These are phyloP conservation scores for Solanum megistacrolobum DNA, from an alignment of 257 asterid species.

Conservation along the genomic window DNA sequence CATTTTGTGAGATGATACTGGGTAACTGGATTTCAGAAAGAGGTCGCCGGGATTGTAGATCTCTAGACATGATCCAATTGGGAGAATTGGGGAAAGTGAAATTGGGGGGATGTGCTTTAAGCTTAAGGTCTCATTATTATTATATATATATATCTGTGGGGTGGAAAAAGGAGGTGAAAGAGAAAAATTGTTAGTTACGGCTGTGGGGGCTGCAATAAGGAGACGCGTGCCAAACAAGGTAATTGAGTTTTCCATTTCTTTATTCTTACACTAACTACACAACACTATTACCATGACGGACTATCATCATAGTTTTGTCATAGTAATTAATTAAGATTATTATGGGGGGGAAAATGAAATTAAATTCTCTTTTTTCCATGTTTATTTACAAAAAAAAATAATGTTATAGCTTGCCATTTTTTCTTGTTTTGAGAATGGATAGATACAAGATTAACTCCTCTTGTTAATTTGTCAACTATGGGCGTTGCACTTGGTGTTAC, in stretches of 20 bases:
- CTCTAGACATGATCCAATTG: slow-evolving; percentile 29
- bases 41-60: slow-evolving; percentile 25
- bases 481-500: background rate
- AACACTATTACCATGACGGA: background rate
- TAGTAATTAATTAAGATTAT: background rate
- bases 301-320: background rate
- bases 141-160: background rate
- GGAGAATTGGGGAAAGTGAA: background rate
- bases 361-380: background rate
- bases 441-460: background rate
- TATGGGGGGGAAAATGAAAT: background rate
- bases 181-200: background rate
- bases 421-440: background rate
- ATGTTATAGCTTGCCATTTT: background rate
- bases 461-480: background rate
- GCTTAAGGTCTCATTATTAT: background rate
- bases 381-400: background rate
- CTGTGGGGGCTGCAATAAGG: background rate
- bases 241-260: slow-evolving; percentile 13
- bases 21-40: slow-evolving; percentile 9
- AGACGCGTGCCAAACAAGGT: slow-evolving; percentile 38
- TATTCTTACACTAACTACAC: background rate
- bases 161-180: background rate
- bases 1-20: slow-evolving; percentile 10
- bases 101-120: background rate